Percentiles rank a stretch among this genome's conserved stretches.
phyloP scores from a whole-genome alignment of 2,329 filamentous ascomycete genomes.

The Penicillium sp. region DNA sequence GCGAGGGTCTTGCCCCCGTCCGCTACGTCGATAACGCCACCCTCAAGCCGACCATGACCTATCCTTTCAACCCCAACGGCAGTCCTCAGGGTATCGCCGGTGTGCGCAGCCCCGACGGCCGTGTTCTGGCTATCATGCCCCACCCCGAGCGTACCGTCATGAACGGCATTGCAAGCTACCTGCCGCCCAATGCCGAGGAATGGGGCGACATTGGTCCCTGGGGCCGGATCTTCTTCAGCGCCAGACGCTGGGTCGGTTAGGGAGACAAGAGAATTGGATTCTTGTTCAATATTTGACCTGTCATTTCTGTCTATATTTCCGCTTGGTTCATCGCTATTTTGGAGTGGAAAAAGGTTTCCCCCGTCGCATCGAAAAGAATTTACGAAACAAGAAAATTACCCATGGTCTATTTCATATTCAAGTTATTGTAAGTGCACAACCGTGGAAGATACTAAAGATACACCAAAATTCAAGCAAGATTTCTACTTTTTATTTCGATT shows the following conservation, averaged over 20 bases:
- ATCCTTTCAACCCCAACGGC: slow-evolving; percentile 88
- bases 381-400: slow-evolving; percentile 13
- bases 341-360: slow-evolving; percentile 14
- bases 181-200: slow-evolving; percentile 61
- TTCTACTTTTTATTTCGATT: background rate
- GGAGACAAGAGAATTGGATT: background rate
- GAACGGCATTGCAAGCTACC: slow-evolving; percentile 73
- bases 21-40: slow-evolving; percentile 83
- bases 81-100: slow-evolving; percentile 78
- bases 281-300: slow-evolving; percentile 2
- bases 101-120: slow-evolving; percentile 72
- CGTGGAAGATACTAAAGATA: slow-evolving; percentile 1
- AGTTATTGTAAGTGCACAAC: slow-evolving; percentile 2
- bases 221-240: slow-evolving; percentile 82
- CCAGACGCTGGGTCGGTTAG: slow-evolving; percentile 79
- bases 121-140: slow-evolving; percentile 87
- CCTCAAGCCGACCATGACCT: slow-evolving; percentile 68
- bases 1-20: slow-evolving; percentile 69
- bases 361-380: slow-evolving; percentile 13
- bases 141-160: slow-evolving; percentile 89
- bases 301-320: slow-evolving; percentile 16
- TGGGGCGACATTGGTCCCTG: slow-evolving; percentile 85
- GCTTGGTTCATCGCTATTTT: slow-evolving; percentile 2
- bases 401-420: background rate
- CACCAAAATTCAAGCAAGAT: slow-evolving; percentile 6